A percentile compares a stretch with the other conserved stretches of the same genome.
phyloP scores from a whole-genome alignment of 2,329 filamentous ascomycete species.

The Incumbomyces lentus region DNA sequence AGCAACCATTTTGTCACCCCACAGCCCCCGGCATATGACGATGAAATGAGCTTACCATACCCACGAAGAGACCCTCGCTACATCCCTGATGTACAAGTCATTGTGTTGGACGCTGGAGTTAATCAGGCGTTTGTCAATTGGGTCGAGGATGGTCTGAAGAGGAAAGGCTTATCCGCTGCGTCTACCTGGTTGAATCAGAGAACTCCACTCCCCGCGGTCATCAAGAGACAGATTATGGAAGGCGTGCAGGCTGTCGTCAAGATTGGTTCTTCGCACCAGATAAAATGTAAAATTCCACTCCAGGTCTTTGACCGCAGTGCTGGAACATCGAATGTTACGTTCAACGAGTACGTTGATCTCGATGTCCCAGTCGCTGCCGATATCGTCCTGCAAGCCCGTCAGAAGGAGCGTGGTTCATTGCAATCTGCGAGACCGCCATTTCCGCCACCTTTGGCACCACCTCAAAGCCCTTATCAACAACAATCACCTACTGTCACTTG shows the following conservation, averaged over 20 bases:
- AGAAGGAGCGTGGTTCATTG: conserved; percentile 28
- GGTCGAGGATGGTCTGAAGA: conserved; percentile 66
- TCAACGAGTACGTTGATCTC: conserved; percentile 77
- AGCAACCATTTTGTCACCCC: conserved; percentile 55
- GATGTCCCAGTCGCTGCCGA: conserved; percentile 70
- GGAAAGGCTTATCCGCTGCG: conserved; percentile 62
- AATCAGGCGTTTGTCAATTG: conserved; percentile 66
- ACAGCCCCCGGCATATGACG: conserved; percentile 50
- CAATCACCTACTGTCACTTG: conserved; percentile 10
- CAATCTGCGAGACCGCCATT: conserved; percentile 30
- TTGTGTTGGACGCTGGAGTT: conserved; percentile 52
- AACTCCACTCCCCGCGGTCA: conserved; percentile 65
- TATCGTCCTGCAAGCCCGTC: conserved; percentile 63
- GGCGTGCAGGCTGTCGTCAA: conserved; percentile 79
- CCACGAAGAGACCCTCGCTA: conserved; percentile 62
- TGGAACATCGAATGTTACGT: conserved; percentile 65
- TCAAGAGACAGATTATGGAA: conserved; percentile 76
- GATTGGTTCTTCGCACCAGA: conserved; percentile 60
- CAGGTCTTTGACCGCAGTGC: conserved; percentile 75
- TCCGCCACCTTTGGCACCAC: conserved; percentile 54
- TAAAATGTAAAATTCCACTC: conserved; percentile 62
- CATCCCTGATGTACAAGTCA: conserved; percentile 81
- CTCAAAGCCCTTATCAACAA: conserved; percentile 11
- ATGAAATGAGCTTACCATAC: conserved; percentile 58
- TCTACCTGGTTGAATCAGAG: conserved; percentile 70